phyloP scores from a whole-genome alignment of 2,329 filamentous ascomycete genomes.

The Dryadomyces quercus-mongolicae region DNA sequence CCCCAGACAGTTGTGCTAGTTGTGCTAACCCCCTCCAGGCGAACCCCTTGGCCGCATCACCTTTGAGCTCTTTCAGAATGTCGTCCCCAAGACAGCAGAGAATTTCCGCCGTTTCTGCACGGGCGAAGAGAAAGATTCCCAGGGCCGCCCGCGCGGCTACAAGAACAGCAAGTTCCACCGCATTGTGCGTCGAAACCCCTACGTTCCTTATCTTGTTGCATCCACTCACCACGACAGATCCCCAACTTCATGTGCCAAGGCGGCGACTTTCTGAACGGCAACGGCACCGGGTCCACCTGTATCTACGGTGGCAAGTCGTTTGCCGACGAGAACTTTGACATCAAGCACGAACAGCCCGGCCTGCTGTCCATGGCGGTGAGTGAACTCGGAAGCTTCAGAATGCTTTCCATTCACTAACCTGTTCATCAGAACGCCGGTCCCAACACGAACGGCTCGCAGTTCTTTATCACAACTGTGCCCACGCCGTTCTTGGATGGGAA shows the following conservation, averaged over 20 bases:
- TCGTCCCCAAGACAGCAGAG: slow-evolving; percentile 79
- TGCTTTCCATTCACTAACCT: not conserved
- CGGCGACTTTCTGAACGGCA: slow-evolving; percentile 81
- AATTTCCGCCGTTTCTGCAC: slow-evolving; percentile 98
- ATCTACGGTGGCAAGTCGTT: slow-evolving; percentile 84
- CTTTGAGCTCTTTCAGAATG: slow-evolving; percentile 79
- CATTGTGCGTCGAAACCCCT: slow-evolving; percentile 42
- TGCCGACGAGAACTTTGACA: slow-evolving; percentile 76
- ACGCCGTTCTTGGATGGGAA: slow-evolving; percentile 86
- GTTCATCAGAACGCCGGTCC: slow-evolving; percentile 65
- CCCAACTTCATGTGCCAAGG: slow-evolving; percentile 97
- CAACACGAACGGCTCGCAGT: slow-evolving; percentile 89
- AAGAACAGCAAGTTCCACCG: slow-evolving; percentile 92
- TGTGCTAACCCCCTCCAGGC: slow-evolving; percentile 38
- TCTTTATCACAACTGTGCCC: slow-evolving; percentile 87
- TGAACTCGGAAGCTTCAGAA: slow-evolving; percentile 14
- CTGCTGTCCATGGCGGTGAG: slow-evolving; percentile 86
- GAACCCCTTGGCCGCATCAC: slow-evolving; percentile 78
- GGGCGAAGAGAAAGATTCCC: slow-evolving; percentile 71
- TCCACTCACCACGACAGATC: slow-evolving; percentile 43
- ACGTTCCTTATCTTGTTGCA: not conserved
- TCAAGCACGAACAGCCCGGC: slow-evolving; percentile 69
- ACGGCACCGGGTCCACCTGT: slow-evolving; percentile 76
- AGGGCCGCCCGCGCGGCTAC: slow-evolving; percentile 77
- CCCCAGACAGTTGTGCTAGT: too few relatives aligned